Percentiles rank a stretch among this genome's conserved stretches.
phyloP scores from a whole-genome alignment of 495 filamentous ascomycete species.

The Usnea hakonensis region DNA sequence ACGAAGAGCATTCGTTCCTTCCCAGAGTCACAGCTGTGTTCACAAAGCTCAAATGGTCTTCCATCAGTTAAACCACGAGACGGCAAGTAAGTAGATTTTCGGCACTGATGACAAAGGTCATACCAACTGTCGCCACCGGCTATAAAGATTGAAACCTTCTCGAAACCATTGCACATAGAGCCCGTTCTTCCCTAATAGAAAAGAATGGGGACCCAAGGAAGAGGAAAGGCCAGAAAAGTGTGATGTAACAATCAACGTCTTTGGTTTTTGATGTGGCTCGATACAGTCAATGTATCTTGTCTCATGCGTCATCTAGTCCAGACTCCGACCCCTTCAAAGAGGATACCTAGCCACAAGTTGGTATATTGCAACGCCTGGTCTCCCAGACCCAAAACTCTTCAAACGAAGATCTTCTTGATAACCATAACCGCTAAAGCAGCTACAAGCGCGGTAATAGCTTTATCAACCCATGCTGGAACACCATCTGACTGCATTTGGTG shows the following conservation, averaged over 20 bases:
- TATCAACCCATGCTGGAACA: slow-evolving; percentile 47
- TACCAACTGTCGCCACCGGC: not conserved
- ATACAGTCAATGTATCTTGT: not conserved
- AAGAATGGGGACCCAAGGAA: not conserved
- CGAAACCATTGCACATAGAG: not conserved
- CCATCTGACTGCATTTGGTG: slow-evolving; percentile 16
- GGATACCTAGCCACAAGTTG: not conserved
- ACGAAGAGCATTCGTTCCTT: too few relatives aligned
- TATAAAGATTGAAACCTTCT: not conserved
- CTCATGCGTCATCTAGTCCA: not conserved
- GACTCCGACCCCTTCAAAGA: not conserved
- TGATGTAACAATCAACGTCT: not conserved
- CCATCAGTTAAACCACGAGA: not conserved
- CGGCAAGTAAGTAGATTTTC: not conserved
- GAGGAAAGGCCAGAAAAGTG: not conserved
- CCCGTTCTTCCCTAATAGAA: too few relatives aligned
- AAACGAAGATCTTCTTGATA: slow-evolving; percentile 28
- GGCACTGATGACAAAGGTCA: not conserved
- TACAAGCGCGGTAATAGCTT: slow-evolving; percentile 46
- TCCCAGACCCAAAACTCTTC: not conserved
- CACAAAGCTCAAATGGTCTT: too few relatives aligned
- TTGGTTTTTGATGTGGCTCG: not conserved
- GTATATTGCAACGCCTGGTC: not conserved
- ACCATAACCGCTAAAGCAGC: slow-evolving; percentile 42
- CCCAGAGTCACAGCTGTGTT: too few relatives aligned